Base-by-base conservation (phyloP, 352 stramenopile genomes). In the Phytophthora macrochlamydospora region DNA sequence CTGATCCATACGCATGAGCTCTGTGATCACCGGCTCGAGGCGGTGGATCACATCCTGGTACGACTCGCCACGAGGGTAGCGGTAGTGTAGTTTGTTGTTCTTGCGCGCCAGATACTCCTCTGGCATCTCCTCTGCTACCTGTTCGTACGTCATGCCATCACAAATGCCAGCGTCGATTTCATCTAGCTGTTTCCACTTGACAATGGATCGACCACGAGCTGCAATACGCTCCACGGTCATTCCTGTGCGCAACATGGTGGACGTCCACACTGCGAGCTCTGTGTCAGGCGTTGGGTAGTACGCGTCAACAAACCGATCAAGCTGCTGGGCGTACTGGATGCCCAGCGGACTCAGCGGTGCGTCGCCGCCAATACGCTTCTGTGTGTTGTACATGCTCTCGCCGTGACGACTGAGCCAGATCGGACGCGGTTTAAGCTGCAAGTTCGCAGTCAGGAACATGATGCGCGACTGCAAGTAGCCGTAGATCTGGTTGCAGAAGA, bases 21-120 rank as follows among this genome's bases (percentile, higher is more conserved):
- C 97, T 53, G 97, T 97, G 68, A 98, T 98, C 40, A 99, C 89
- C 3, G 96, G 94, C 82, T 99, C 96, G 33, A 99, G 85, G 35
- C 97, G 89, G 62, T 99, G 90, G 56, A 98, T 99, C 56, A 99
- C 91, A 69, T 99, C 97, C 76, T 98, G 94, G 74, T 99, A 99
- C 40, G 90, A 98, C 85, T 99, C 97, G 56, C 96, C 95, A 78
- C 91, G 85, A n/a, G 87, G 87, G 64, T 93, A 95, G 14, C 87
- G 85, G 65, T 93, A 93, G 72, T 92, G 75, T n/a, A 93, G 68
- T 59, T 93, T 93, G 71, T 93, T 93, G 74, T 93, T 87, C 74
- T 98, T 97, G 54, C 95, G 84, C 18, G 91, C 82, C 46, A 91
- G 46, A 75, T 98, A 99, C 76, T 98, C 95, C 8, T 98, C 94